Evolutionary conservation across 2,329 filamentous ascomycete species (phyloP), one percentile per base, ranked within the genome.

Genomic region (Colletotrichum viniferum): DNA sequence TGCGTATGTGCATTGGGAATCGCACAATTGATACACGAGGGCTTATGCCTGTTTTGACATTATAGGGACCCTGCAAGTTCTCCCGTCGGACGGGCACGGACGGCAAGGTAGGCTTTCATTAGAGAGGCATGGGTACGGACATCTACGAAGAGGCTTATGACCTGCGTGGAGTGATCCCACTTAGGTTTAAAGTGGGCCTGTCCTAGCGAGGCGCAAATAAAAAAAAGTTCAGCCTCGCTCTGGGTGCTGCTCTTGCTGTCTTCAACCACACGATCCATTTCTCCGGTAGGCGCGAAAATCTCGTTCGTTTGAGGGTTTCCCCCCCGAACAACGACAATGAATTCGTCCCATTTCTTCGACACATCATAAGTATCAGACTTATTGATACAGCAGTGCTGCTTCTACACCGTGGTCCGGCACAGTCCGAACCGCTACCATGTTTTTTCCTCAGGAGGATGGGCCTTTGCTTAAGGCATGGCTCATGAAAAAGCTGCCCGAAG

Each of bases 391-490:
- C 70, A 64, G 18, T 18, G 12, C 26, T 60, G 10, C 24, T 26
- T 12, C 18, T 18, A 16, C 43, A n/a, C 38, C 34, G 68, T 55
- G 52, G 62, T 60, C 32, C 10, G 38, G 58, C 60, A 43, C 34
- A 67, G 66, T 58, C 61, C 66, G 10, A 28, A 52, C n/a, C 26
- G 68, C 70, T 77, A 85, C 79, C 71, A 93, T 93, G 91, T 81
- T 93, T 79, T 93, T 93, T 80, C 84, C 88, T 60, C 91, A 93
- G 80, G 88, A 90, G 79, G 90, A 94, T 83, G 87, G 88, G 83
- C 86, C 89, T 71, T 85, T 90, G 76, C 88, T 97, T 70, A 96
- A 95, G 87, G 88, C 89, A 75, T 96, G 94, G 94, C 92, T 96
- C 77, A 91, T 96, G 77, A 93, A 93, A 84, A 78, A 78, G 63